Conservation (phyloP, 2,329 filamentous ascomycete species). For the Colletotrichum spinosum region DNA sequence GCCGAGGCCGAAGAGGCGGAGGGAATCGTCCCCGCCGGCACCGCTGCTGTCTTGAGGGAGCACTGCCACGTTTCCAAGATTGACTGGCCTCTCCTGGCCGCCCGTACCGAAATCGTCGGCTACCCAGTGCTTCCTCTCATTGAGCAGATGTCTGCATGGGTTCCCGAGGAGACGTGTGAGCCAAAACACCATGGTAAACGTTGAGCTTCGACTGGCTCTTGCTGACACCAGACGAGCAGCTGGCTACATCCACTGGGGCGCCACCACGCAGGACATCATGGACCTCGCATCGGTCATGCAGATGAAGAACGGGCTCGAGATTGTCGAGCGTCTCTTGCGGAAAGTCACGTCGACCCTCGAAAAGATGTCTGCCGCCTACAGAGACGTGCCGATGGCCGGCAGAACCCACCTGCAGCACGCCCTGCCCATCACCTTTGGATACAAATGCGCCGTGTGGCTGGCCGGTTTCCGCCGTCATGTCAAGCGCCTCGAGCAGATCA, state of each 20-base stretch:
- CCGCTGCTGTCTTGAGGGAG: slow-evolving; percentile 50
- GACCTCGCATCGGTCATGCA: slow-evolving; percentile 65
- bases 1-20: slow-evolving; percentile 61
- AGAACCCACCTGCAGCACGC: slow-evolving; percentile 69
- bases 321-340: slow-evolving; percentile 58
- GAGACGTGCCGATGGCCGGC: slow-evolving; percentile 67
- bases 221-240: slow-evolving; percentile 20
- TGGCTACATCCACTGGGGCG: slow-evolving; percentile 67
- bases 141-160: slow-evolving; percentile 55
- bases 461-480: slow-evolving; percentile 60
- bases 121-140: slow-evolving; percentile 65
- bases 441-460: slow-evolving; percentile 68
- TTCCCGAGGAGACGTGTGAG: slow-evolving; percentile 47
- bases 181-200: neutral
- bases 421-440: slow-evolving; percentile 67
- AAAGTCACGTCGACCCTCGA: slow-evolving; percentile 57
- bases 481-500: slow-evolving; percentile 59
- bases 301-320: slow-evolving; percentile 60
- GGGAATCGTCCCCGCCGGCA: slow-evolving; percentile 56
- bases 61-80: slow-evolving; percentile 41
- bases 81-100: slow-evolving; percentile 49
- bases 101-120: slow-evolving; percentile 65
- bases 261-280: slow-evolving; percentile 71
- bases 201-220: neutral
- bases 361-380: slow-evolving; percentile 55